Base-by-base conservation (phyloP, 176 grass and related monocot genomes). In the Guadua angustifolia region DNA sequence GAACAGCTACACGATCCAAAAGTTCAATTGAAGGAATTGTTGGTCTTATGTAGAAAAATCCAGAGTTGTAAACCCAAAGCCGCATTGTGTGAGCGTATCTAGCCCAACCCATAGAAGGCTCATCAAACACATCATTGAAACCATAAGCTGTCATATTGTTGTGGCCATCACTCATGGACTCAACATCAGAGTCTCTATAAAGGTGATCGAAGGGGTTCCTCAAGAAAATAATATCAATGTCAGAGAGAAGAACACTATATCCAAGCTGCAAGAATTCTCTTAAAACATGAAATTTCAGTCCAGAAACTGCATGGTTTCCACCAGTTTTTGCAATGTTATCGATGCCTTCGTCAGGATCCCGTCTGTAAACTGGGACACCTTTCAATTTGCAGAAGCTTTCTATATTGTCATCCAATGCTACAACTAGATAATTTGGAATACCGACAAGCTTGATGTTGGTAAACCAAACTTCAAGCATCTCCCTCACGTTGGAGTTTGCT, bases 91-190 rank as follows among this genome's bases (percentile, higher is more conserved):
- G 89, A 24, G 92, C 92, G 36, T 94, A 94, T 87, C 92, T 94
- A 42, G 92, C 81, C 92, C 92, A 94, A 66, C 92, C 89, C 92
- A 94, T 91, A 25, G 80, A 33, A 43, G 84, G 83, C 32, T 94
- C 92, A 83, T 94, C 92, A 85, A 89, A 91, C 25, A 94, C 92
- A 69, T 94, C 81, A 29, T 94, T 86, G 60, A 73, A 94, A 81
- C 92, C 92, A 74, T 94, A 94, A 35, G 89, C 84, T 57, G 92
- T 94, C 75, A 86, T 84, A 49, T 91, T 94, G 42, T 32, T 85
- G 79, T 94, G 92, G 39, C 89, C 92, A 35, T 94, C 92, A 89
- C 89, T 94, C 92, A 94, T 94, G 39, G 92, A 94, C 49, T 94
- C 92, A 6, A 94, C 86, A 82, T 94, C 92, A 53, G 73, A 87